phyloP scores from a whole-genome alignment of 2,329 filamentous ascomycete species.

The Podosphaera aphanis region DNA sequence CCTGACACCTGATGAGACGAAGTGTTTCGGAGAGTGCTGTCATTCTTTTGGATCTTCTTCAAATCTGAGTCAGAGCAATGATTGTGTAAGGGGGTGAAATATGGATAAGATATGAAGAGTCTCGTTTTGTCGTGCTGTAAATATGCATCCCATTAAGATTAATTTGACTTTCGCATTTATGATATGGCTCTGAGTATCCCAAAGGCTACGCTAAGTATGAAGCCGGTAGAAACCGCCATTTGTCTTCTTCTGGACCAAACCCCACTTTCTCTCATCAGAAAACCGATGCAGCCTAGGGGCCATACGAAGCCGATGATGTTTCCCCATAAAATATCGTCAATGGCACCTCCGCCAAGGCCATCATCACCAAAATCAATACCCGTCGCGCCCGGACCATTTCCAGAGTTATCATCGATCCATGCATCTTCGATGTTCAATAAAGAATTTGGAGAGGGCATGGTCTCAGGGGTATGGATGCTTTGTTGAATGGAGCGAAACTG shows the following conservation, averaged over 20 bases:
- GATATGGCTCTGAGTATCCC: conserved; percentile 31
- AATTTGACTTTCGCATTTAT: no score
- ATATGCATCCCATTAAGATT: not conserved
- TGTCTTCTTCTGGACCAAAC: conserved; percentile 69
- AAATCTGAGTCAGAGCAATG: no score
- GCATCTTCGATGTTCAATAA: conserved; percentile 63
- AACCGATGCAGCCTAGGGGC: conserved; percentile 66
- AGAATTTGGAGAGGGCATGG: conserved; percentile 58
- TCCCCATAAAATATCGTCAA: conserved; percentile 74
- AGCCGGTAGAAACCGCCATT: conserved; percentile 66
- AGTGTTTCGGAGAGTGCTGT: no score
- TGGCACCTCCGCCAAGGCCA: conserved; percentile 20
- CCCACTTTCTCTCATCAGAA: conserved; percentile 67
- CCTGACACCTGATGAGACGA: no score
- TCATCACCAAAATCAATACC: conserved; percentile 18
- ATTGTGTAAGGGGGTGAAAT: no score
- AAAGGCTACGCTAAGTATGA: conserved; percentile 56
- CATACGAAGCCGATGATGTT: conserved; percentile 88
- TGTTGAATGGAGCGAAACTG: conserved; percentile 77
- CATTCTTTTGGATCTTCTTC: no score
- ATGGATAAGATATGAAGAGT: no score
- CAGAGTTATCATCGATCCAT: conserved; percentile 57
- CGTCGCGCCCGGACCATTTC: conserved; percentile 18
- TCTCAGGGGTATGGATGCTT: conserved; percentile 63
- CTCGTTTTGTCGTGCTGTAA: not conserved